phyloP scores from a whole-genome alignment of 2,329 filamentous ascomycete species.

The Cephalotrichum gorgonifer region DNA sequence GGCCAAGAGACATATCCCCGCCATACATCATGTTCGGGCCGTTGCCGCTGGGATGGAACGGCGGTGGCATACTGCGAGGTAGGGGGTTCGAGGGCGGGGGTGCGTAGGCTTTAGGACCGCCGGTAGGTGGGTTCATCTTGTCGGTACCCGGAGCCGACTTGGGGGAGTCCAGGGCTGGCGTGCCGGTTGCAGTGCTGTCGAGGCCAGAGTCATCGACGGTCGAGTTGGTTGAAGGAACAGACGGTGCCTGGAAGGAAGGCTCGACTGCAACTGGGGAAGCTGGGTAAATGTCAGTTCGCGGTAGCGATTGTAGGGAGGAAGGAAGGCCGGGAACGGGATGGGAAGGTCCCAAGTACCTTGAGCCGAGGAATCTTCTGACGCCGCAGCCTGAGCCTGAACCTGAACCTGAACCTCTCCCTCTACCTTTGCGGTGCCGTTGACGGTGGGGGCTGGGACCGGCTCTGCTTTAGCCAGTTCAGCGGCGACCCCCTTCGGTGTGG shows the following conservation, averaged over 20 bases:
- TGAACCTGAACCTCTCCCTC: not conserved
- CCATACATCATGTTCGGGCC: not conserved
- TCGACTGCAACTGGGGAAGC: not conserved
- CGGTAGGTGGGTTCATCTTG: not conserved
- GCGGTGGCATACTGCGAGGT: not conserved
- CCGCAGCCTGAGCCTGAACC: not conserved
- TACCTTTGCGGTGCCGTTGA: not conserved
- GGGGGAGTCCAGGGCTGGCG: not conserved
- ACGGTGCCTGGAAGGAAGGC: not conserved
- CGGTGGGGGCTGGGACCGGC: not conserved
- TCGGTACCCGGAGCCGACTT: not conserved
- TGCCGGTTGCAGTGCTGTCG: not conserved
- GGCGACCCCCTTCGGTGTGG: not conserved
- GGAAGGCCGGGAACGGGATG: not conserved
- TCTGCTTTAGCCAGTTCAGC: not conserved
- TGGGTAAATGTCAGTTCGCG: not conserved
- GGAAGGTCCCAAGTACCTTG: not conserved
- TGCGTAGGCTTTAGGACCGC: not conserved
- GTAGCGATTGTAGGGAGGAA: not conserved
- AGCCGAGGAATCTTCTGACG: not conserved
- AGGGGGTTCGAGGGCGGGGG: not conserved
- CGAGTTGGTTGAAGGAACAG: not conserved
- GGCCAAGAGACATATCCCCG: not conserved
- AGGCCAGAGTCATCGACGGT: not conserved
- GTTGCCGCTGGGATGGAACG: not conserved